Evolutionary conservation across 2,329 filamentous ascomycete genomes (phyloP).

Genomic region (Colletotrichum aenigma): DNA sequence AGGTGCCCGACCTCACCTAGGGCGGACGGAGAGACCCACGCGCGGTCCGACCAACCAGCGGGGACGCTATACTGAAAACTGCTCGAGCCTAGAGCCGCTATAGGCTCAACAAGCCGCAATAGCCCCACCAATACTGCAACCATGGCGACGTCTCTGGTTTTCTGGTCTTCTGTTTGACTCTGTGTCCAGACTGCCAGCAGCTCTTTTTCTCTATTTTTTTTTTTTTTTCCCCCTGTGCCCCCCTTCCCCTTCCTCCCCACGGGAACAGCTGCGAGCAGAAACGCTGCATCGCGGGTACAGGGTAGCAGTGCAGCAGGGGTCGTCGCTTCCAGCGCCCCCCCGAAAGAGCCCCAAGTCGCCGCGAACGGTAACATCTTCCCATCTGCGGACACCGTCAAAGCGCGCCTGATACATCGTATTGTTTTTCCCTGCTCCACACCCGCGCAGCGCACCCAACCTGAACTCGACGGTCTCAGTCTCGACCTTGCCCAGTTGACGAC

Average conservation of each 20-base stretch:
- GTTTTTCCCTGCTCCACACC: slow-evolving; percentile 17
- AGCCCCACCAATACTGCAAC: slow-evolving; percentile 2
- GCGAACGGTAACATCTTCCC: slow-evolving; percentile 19
- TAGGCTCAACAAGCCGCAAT: neutral
- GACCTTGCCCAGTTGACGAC: neutral
- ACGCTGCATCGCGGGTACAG: neutral
- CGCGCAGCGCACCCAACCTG: neutral
- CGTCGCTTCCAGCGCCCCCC: slow-evolving; percentile 1
- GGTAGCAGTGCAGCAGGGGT: slow-evolving; percentile 10
- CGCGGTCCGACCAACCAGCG: slow-evolving; percentile 2
- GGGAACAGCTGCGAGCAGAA: slow-evolving; percentile 2
- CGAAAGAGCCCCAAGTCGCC: slow-evolving; percentile 3
- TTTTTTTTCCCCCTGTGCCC: too few relatives aligned
- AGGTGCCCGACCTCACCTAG: neutral
- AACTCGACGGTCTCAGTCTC: neutral
- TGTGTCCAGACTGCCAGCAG: neutral
- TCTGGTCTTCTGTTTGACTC: neutral
- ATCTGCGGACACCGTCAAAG: slow-evolving; percentile 4
- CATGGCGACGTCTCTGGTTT: slow-evolving; percentile 4
- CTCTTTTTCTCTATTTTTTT: neutral
- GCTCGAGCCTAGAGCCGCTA: neutral
- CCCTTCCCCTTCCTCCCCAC: neutral
- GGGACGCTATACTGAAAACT: neutral
- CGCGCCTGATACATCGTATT: slow-evolving; percentile 20
- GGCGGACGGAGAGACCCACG: neutral